A percentile compares a stretch with the other conserved stretches of the same genome.
These are phyloP conservation scores for Aspergillus carbonarius DNA, from an alignment of 2,329 filamentous ascomycete species.

Conservation along the genomic window DNA sequence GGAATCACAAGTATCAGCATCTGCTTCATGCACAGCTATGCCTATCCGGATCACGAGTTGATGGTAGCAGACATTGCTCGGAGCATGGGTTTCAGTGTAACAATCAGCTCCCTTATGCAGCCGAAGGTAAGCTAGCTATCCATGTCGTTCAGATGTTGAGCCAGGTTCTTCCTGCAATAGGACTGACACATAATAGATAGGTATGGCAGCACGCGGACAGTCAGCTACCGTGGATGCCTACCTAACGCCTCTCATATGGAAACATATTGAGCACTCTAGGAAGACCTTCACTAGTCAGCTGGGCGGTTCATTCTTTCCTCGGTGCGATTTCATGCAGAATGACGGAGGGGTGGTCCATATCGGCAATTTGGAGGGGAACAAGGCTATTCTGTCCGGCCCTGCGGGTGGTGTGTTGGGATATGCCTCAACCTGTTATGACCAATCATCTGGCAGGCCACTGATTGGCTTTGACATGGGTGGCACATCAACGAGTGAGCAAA, in stretches of 20 bases:
- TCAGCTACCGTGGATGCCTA: slow-evolving; percentile 76
- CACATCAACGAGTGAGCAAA: not conserved
- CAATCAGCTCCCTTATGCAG: slow-evolving; percentile 73
- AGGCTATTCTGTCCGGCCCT: slow-evolving; percentile 9
- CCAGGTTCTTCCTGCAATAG: not conserved
- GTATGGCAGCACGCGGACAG: slow-evolving; percentile 65
- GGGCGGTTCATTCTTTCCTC: slow-evolving; percentile 25
- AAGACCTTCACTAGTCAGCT: slow-evolving; percentile 75
- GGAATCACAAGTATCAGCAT: slow-evolving; percentile 77
- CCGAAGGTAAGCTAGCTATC: slow-evolving; percentile 57
- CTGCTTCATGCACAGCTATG: slow-evolving; percentile 84
- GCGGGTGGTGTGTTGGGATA: slow-evolving; percentile 11
- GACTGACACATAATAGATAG: not conserved
- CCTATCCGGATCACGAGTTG: slow-evolving; percentile 78
- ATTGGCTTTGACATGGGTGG: not conserved
- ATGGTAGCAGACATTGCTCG: slow-evolving; percentile 69
- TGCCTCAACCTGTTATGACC: slow-evolving; percentile 12
- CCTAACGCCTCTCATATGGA: slow-evolving; percentile 70
- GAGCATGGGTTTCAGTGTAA: slow-evolving; percentile 75
- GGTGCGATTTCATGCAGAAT: not conserved
- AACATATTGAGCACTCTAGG: slow-evolving; percentile 56
- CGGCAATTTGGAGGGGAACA: slow-evolving; percentile 5
- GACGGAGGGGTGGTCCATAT: slow-evolving; percentile 6
- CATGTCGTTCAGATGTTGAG: not conserved
- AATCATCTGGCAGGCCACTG: slow-evolving; percentile 1